A percentile compares a stretch with the other conserved stretches of the same genome.
Conservation (phyloP, 2,329 filamentous ascomycete genomes). For the Sporothrix dimorphospora region DNA sequence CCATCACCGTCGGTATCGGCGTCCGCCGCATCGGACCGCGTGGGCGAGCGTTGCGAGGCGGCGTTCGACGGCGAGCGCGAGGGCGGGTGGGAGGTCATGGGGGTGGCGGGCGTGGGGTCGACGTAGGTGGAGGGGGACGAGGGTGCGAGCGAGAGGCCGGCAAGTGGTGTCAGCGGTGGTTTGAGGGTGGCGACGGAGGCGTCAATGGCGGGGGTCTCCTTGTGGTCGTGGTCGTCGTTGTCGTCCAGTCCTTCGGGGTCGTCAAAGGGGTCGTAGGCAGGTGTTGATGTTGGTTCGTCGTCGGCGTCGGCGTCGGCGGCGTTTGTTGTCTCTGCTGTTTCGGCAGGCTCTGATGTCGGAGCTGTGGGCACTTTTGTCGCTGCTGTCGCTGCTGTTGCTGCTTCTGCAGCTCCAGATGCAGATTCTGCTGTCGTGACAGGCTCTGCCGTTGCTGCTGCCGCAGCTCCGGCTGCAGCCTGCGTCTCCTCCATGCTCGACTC, state of each 20-base stretch:
- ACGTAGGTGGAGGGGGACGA: constrained; percentile 59
- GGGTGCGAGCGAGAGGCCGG: constrained; percentile 51
- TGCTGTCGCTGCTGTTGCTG: not conserved
- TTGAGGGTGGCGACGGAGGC: constrained; percentile 55
- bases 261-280: constrained; percentile 27
- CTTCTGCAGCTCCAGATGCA: not conserved
- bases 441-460: not conserved
- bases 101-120: constrained; percentile 62
- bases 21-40: constrained; percentile 53
- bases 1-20: constrained; percentile 34
- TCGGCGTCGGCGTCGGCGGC: not conserved
- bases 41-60: constrained; percentile 54
- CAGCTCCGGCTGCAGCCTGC: not conserved
- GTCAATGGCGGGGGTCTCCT: constrained; percentile 21
- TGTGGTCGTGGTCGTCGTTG: not conserved
- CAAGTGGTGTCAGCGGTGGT: constrained; percentile 48
- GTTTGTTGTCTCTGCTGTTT: not conserved
- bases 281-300: not conserved
- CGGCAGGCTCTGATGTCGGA: not conserved
- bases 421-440: not conserved
- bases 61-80: constrained; percentile 63
- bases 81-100: constrained; percentile 55
- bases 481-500: constrained; percentile 10
- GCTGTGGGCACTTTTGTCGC: too few species aligned
- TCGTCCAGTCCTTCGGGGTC: constrained; percentile 24